Evolutionary conservation across 73 alveolate species (phyloP), one percentile per base, ranked within the genome.

Genomic region (Vitrella brassicaformis): DNA sequence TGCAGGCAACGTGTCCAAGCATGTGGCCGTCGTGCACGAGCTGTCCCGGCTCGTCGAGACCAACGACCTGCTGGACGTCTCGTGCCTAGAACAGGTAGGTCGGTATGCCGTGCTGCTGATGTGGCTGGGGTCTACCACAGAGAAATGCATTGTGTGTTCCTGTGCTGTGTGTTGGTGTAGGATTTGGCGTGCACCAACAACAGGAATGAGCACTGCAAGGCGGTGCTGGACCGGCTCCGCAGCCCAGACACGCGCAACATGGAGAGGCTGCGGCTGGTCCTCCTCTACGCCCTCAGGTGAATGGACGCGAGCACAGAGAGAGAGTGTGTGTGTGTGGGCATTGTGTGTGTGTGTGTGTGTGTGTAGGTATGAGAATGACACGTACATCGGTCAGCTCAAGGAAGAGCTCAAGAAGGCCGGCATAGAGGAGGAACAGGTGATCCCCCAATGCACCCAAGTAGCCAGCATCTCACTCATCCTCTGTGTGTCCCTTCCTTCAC

Each of bases 1-100:
- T 39, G 77, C 83, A 67, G 93, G 96, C 30, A 92, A 94, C 79
- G 93, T 94, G 28, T 86, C 94, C 31, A 94, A 94, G 85, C 98
- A 94, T 70, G 97, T 94, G 64, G 84, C 95, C 28, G 81, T 94
- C 28, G 89, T 91, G 74, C 82, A 91, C 74, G 97, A 94, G 75
- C 83, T 94, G 68, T 79, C 93, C 10, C 81, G 84, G n/a, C 75
- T 84, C 28, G 91, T 94, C 14, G 96, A 92, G 31, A 87, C 82
- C 0, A 85, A 93, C 67, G 64, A 78, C 8, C 88, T 92, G 26
- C 79, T 92, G 47, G 92, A 87, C 75, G 89, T 89, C 45, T 70
- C 89, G 27, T 81, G 82, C 72, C 66, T 19, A 0, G 66, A 69
- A 31, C 56, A 39, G 56, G 56, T 39, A 39, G 56, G 56, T 14